A percentile compares a stretch with the other conserved stretches of the same genome.
These are phyloP conservation scores for Globisporangium sylvaticum DNA, from an alignment of 352 stramenopile genomes.

Conservation along the genomic window DNA sequence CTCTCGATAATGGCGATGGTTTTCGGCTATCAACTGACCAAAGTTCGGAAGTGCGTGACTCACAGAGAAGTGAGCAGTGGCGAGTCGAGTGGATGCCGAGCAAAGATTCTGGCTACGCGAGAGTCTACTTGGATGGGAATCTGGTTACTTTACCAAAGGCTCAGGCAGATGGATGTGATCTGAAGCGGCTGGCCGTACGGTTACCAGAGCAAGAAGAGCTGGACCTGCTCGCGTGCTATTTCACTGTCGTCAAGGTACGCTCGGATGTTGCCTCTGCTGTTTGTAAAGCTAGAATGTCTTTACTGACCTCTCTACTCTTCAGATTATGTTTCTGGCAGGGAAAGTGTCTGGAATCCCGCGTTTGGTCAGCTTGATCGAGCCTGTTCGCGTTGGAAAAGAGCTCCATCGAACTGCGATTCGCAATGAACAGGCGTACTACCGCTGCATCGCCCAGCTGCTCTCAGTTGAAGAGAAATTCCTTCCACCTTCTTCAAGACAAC, in stretches of 20 bases:
- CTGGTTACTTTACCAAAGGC: not conserved
- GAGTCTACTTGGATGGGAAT: conserved; percentile 16
- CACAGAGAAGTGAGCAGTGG: conserved; percentile 10
- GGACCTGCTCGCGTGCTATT: conserved; percentile 77
- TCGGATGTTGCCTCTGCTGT: too few species aligned
- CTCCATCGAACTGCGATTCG: conserved; percentile 82
- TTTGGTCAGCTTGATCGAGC: conserved; percentile 63
- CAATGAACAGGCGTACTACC: conserved; percentile 88
- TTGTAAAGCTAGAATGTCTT: too few species aligned
- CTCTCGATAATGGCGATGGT: conserved; percentile 30
- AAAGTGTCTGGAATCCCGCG: conserved; percentile 39
- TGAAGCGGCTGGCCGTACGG: not conserved
- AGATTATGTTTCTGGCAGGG: conserved; percentile 76
- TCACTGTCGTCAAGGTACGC: conserved; percentile 66
- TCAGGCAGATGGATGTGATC: not conserved
- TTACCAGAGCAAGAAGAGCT: conserved; percentile 42
- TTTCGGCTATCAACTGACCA: not conserved
- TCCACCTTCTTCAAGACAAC: not conserved
- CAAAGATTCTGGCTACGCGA: conserved; percentile 18
- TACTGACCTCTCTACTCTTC: not conserved
- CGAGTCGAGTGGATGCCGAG: conserved; percentile 26
- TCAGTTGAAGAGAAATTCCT: conserved; percentile 30
- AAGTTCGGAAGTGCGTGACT: not conserved
- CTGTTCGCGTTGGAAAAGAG: conserved; percentile 43
- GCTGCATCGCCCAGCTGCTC: conserved; percentile 81